Conservation (phyloP, 75 land plant species). For the Larix kaempferi region DNA sequence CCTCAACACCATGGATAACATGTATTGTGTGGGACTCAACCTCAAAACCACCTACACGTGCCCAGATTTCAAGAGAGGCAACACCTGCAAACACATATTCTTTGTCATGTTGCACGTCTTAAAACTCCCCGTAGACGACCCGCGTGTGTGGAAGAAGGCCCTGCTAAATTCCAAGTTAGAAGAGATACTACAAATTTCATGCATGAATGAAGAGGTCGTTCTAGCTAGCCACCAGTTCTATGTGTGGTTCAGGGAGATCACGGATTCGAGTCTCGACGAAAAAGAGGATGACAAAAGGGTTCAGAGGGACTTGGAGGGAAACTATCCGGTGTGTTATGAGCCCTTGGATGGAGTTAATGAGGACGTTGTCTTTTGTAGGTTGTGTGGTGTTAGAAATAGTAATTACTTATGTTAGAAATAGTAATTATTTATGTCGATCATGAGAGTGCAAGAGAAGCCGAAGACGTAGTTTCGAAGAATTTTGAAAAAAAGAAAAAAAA, state of each 20-base stretch:
- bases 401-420: too few relatives aligned
- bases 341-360: conserved; percentile 47
- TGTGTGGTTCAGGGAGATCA: conserved; percentile 48
- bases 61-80: conserved; percentile 59
- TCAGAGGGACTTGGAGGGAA: conserved; percentile 40
- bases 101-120: conserved; percentile 77
- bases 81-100: conserved; percentile 84
- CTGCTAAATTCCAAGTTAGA: conserved; percentile 58
- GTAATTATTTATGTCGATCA: too few relatives aligned
- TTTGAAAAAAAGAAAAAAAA: too few relatives aligned
- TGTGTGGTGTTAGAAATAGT: too few relatives aligned
- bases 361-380: conserved; percentile 56
- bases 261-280: conserved; percentile 5
- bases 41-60: conserved; percentile 73
- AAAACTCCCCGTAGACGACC: conserved; percentile 48
- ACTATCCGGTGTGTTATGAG: conserved; percentile 83
- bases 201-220: conserved; percentile 29
- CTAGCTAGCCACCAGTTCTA: conserved; percentile 38
- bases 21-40: conserved; percentile 70
- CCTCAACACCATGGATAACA: conserved; percentile 83
- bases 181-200: conserved; percentile 35
- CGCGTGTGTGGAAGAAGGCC: conserved; percentile 55
- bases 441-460: too few relatives aligned
- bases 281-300: conserved; percentile 1
- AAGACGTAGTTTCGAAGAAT: too few relatives aligned